phyloP scores from a whole-genome alignment of 306 rosid species.

The Potentilla sterilis region DNA sequence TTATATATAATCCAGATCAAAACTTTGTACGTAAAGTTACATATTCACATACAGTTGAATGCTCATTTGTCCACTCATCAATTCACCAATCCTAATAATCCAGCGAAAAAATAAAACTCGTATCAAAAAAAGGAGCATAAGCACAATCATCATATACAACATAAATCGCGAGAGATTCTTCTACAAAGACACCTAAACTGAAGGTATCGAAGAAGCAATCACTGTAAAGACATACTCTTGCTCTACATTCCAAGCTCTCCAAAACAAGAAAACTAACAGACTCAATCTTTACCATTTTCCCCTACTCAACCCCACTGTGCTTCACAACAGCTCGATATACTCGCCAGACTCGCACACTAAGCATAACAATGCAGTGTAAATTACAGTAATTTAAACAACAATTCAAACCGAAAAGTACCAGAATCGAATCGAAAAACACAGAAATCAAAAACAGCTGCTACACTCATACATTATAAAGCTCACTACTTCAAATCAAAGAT shows the following conservation, averaged over 20 bases:
- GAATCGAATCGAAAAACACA: neutral
- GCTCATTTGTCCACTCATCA: neutral
- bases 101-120: neutral
- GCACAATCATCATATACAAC: neutral
- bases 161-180: neutral
- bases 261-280: neutral
- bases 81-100: neutral
- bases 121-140: constrained; percentile 4
- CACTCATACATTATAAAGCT: neutral
- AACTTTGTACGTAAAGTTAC: neutral
- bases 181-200: too few species aligned
- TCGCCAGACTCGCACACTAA: neutral
- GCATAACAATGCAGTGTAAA: neutral
- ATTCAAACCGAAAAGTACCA: neutral
- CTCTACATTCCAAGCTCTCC: neutral
- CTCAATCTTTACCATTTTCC: too few species aligned
- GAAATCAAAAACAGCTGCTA: neutral
- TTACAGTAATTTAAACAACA: neutral
- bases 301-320: too few species aligned
- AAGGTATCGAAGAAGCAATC: too few species aligned
- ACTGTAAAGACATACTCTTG: neutral
- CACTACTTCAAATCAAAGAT: neutral
- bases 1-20: neutral
- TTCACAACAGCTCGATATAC: neutral
- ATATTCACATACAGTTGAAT: neutral